These are phyloP conservation scores for Xylona heveae DNA, from an alignment of 495 filamentous ascomycete species.

Conservation along the genomic window DNA sequence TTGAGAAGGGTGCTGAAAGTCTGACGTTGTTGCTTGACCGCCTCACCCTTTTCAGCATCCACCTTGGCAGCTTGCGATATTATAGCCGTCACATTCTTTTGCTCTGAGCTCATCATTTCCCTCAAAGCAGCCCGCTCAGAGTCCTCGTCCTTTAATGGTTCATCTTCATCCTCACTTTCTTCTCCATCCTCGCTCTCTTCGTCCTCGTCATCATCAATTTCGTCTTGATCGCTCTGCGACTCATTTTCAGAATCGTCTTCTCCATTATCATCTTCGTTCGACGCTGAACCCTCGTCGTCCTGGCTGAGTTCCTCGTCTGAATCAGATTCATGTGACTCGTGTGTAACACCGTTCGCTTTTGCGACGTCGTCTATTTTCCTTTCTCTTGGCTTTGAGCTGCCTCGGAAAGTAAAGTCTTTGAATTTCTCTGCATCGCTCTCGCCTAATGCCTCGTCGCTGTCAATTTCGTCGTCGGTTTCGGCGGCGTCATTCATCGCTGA, in stretches of 20 bases:
- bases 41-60: constrained; percentile 67
- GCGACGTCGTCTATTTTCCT: constrained; percentile 28
- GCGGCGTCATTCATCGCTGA: too few relatives aligned
- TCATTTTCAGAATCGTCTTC: constrained; percentile 13
- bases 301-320: constrained; percentile 12
- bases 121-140: constrained; percentile 37
- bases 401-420: constrained; percentile 48
- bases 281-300: constrained; percentile 7
- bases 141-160: constrained; percentile 16
- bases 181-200: constrained; percentile 17
- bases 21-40: constrained; percentile 62
- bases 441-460: constrained; percentile 43
- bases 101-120: constrained; percentile 48
- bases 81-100: constrained; percentile 42
- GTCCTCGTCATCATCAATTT: constrained; percentile 15
- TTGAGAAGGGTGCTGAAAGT: constrained; percentile 77
- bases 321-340: constrained; percentile 6
- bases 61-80: constrained; percentile 52
- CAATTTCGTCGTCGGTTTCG: constrained; percentile 37
- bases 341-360: constrained; percentile 14
- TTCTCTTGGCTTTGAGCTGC: constrained; percentile 24
- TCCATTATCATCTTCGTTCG: constrained; percentile 8
- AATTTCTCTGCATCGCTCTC: constrained; percentile 65
- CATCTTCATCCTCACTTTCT: constrained; percentile 20
- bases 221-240: constrained; percentile 13